Evolutionary conservation across 768 basidiomycete species (phyloP).

Genomic region (Phaeotremella fagi): DNA sequence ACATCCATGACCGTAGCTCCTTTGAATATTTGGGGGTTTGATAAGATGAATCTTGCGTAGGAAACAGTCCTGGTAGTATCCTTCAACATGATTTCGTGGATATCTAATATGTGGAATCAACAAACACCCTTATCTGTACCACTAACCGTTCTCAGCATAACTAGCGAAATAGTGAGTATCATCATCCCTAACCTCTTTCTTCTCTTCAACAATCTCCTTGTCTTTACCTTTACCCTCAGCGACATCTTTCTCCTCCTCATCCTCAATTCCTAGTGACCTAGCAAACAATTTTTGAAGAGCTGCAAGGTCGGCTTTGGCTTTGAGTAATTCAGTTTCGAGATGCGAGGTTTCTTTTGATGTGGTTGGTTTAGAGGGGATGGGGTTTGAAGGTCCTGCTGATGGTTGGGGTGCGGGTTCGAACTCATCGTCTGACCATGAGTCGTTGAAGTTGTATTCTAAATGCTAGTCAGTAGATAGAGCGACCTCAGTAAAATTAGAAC

Average conservation of each 20-base stretch:
- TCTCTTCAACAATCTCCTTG: conserved; percentile 23
- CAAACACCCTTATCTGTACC: not conserved
- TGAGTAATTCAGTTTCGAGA: conserved; percentile 62
- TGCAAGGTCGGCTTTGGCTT: conserved; percentile 58
- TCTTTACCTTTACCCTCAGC: conserved; percentile 19
- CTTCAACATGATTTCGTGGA: conserved; percentile 94
- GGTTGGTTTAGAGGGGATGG: not conserved
- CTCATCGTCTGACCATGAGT: conserved; percentile 61
- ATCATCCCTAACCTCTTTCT: conserved; percentile 61
- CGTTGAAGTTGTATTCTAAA: conserved; percentile 62
- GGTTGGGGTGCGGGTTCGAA: conserved; percentile 33
- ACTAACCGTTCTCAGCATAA: conserved; percentile 77
- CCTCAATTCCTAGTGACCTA: conserved; percentile 11
- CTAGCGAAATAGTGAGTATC: conserved; percentile 92
- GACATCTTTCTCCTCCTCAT: not conserved
- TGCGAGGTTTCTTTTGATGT: conserved; percentile 51
- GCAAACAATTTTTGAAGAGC: conserved; percentile 45
- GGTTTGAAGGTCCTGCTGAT: conserved; percentile 8
- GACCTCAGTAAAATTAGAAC: conserved; percentile 41
- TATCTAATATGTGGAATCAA: conserved; percentile 56
- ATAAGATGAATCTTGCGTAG: conserved; percentile 85
- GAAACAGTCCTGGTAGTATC: conserved; percentile 90
- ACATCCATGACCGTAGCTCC: conserved; percentile 88
- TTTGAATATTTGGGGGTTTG: conserved; percentile 72
- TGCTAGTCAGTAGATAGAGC: conserved; percentile 1